Evolutionary conservation across 73 alveolate genomes (phyloP), one percentile per base, ranked within the genome.

Genomic region (Symbiodinium pilosum): DNA sequence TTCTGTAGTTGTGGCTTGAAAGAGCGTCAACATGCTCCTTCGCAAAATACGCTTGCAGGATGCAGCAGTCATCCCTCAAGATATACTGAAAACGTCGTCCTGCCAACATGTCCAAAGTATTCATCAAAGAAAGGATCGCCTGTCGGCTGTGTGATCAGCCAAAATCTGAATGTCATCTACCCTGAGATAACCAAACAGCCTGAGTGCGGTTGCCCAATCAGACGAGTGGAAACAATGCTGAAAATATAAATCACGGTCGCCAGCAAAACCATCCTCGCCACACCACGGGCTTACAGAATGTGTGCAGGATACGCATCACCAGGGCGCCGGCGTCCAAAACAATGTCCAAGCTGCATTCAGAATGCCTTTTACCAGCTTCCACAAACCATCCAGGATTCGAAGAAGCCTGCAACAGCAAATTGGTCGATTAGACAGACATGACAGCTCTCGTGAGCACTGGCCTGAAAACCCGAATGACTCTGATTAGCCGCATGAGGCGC

Each of bases 401-500:
- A 91, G 97, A 16, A 91, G 97, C 97, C 97, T 91, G 43, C n/a
- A 32, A 32, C 41, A 73, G 7, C 39, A 68, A 14, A 5, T 12
- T 68, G 41, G 8, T 68, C 41, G 39, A 68, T 28, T 34, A 68
- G 7, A 16, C 39, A 32, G 83, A 16, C 32, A 68, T 24, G 21
- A 68, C 39, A 47, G 3, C 81, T n/a, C n/a, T n/a, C n/a, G n/a
- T n/a, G n/a, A n/a, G n/a, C n/a, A n/a, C 94, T 20, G 28, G 97
- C 97, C 97, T 91, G 97, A 91, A 91, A 42, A 91, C 97, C 24
- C 97, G 87, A 69, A 91, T 91, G 30, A 91, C 97, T 34, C 97
- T 68, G 97, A 91, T 91, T 28, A 91, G 97, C 56, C 97, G 97
- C 64, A 91, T 87, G 40, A 83, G 81, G 51, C 97, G 97, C 75